A percentile compares a stretch with the other conserved stretches of the same genome.
Evolutionary conservation across 306 rosid genomes (phyloP).

Genomic region (Abrus precatorius): DNA sequence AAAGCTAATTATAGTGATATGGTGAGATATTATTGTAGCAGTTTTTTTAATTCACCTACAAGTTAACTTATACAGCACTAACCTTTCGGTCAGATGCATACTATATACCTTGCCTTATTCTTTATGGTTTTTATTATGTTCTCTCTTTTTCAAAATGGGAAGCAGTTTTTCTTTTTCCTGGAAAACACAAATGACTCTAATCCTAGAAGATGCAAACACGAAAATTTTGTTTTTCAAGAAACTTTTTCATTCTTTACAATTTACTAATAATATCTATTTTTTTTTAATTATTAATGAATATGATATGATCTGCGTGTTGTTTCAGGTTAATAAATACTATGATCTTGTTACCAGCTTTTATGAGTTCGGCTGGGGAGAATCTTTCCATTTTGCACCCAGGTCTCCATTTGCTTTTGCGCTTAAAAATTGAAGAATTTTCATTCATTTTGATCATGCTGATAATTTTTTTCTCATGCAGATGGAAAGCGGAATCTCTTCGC

Average conservation of each 20-base stretch:
- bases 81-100: conserved; percentile 25
- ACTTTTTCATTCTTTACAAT: neutral
- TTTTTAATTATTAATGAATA: too few species aligned
- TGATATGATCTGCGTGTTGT: conserved; percentile 20
- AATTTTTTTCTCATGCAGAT: conserved; percentile 58
- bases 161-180: neutral
- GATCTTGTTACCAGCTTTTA: conserved; percentile 95
- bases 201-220: neutral
- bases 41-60: neutral
- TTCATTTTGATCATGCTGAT: neutral
- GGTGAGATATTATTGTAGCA: conserved; percentile 64
- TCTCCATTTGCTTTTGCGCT: conserved; percentile 40
- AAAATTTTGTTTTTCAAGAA: neutral
- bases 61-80: neutral
- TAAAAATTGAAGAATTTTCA: conserved; percentile 22
- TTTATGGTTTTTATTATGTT: conserved; percentile 19
- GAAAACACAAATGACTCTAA: neutral
- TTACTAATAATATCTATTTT: neutral
- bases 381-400: conserved; percentile 97
- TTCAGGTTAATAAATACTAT: conserved; percentile 94
- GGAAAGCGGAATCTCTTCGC: conserved; percentile 87
- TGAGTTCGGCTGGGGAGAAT: conserved; percentile 99
- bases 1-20: conserved; percentile 87
- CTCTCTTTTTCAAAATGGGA: neutral
- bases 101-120: neutral